phyloP scores from a whole-genome alignment of 139 green algal genomes.

The Chlorella ohadii region DNA sequence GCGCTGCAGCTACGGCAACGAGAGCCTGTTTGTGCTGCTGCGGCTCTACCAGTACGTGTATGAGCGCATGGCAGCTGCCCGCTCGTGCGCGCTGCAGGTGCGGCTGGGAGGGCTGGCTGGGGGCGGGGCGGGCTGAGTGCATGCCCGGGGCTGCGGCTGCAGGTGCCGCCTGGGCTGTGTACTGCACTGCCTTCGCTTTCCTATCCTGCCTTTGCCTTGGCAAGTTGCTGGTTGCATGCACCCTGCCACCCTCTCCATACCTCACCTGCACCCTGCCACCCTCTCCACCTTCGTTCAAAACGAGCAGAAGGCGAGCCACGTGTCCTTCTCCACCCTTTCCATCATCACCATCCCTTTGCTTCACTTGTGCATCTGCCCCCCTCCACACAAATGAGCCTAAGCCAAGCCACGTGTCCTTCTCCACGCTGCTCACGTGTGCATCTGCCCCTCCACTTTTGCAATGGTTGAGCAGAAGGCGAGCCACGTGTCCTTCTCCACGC shows the following conservation, averaged over 20 bases:
- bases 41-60: constrained; percentile 88
- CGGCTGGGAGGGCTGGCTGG: not conserved
- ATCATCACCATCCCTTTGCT: no score
- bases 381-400: not conserved
- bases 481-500: constrained; percentile 21
- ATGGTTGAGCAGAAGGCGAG: constrained; percentile 40
- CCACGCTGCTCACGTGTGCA: no score
- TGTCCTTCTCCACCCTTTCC: constrained; percentile 23
- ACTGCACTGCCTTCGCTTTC: no score
- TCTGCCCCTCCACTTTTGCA: no score
- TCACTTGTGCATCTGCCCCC: not conserved
- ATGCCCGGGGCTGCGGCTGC: no score
- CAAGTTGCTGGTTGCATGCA: no score
- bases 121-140: no score
- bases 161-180: no score
- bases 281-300: no score
- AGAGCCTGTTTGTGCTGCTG: constrained; percentile 94
- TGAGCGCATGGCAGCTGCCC: constrained; percentile 70
- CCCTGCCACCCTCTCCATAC: no score
- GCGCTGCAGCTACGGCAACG: constrained; percentile 81
- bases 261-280: no score
- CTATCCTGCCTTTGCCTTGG: no score
- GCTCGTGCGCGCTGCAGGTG: constrained; percentile 42
- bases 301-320: constrained; percentile 36
- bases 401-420: not conserved